Evolutionary conservation across 208 protist genomes (phyloP).

Genomic region (Leishmania lainsoni): DNA sequence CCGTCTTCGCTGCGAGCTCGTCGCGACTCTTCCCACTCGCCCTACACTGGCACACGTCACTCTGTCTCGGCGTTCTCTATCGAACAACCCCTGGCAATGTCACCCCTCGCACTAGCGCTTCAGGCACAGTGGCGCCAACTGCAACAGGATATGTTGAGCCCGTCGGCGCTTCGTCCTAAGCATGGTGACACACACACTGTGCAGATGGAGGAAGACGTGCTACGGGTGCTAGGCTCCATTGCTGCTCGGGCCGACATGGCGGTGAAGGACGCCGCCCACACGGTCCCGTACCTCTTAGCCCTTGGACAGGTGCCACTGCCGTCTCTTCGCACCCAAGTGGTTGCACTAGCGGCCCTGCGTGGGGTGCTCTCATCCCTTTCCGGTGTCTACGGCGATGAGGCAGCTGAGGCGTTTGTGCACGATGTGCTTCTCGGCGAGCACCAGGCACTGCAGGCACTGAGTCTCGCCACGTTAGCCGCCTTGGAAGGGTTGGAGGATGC

Average conservation of each 20-base stretch:
- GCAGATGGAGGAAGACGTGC: constrained; percentile 38
- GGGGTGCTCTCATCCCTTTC: constrained; percentile 42
- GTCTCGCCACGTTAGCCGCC: constrained; percentile 12
- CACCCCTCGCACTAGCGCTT: constrained; percentile 46
- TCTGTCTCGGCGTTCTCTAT: neutral
- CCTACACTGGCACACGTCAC: neutral
- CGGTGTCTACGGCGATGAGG: constrained; percentile 30
- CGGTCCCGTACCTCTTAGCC: constrained; percentile 67
- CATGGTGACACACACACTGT: constrained; percentile 1
- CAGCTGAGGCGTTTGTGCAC: constrained; percentile 34
- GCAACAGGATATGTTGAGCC: constrained; percentile 39
- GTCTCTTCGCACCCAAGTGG: constrained; percentile 56
- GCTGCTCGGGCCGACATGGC: constrained; percentile 29
- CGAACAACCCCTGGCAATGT: constrained; percentile 14
- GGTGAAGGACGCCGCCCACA: constrained; percentile 46
- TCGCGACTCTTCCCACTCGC: neutral
- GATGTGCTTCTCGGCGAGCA: constrained; percentile 53
- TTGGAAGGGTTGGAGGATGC: neutral
- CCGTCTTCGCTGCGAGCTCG: neutral
- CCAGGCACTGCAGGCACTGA: constrained; percentile 48
- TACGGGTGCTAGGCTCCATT: constrained; percentile 40
- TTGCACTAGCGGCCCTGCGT: constrained; percentile 57
- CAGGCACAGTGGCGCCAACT: constrained; percentile 51
- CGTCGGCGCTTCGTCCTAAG: constrained; percentile 8
- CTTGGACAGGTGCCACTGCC: constrained; percentile 62